Base-by-base conservation (phyloP, 331 rosid species). In the Ulmus americana region DNA sequence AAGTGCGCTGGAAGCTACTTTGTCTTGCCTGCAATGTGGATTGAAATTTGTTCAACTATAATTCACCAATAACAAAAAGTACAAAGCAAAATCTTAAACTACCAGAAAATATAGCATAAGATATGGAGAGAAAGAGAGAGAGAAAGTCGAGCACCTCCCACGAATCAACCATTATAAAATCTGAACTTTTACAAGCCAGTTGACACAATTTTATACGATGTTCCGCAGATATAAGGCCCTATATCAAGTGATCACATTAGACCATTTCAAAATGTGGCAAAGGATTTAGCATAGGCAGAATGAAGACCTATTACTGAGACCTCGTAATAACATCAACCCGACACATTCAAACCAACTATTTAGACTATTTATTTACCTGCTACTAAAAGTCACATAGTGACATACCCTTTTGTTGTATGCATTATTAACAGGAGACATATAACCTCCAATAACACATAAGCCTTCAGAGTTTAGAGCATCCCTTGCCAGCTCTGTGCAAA, bases 341-440 rank as follows among this genome's bases (percentile, higher is more conserved):
- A 28, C 35, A 28, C 35, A 28, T 28, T 28, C 35, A 28, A 28
- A 28, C 35, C 35, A 28, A 2, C 35, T 28, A 3, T 28, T 28
- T 28, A 28, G 35, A 28, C 35, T 28, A 28, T 2, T 28, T 28
- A 28, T 28, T 28, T 28, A 28, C 35, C 35, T 2, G 35, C 35
- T 28, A 28, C 35, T 28, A 28, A 3, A 28, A 28, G 35, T 28
- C 35, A 28, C 35, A 28, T 3, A 28, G 35, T 3, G 35, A 28
- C 35, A 0, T 28, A 28, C 35, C 35, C 35, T 28, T 28, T 28
- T 28, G 75, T 90, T 76, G 86, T 86, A 92, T 15, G 97, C 95
- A 76, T 87, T 90, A 74, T 92, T 92, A 73, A 92, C 98, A 45
- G 97, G 95, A 52, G 95, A 92, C 86, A 89, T 77, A 67, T 89